These are phyloP conservation scores for Nannizziopsis arthrosporioides DNA, from an alignment of 2,329 filamentous ascomycete genomes.

Conservation along the genomic window DNA sequence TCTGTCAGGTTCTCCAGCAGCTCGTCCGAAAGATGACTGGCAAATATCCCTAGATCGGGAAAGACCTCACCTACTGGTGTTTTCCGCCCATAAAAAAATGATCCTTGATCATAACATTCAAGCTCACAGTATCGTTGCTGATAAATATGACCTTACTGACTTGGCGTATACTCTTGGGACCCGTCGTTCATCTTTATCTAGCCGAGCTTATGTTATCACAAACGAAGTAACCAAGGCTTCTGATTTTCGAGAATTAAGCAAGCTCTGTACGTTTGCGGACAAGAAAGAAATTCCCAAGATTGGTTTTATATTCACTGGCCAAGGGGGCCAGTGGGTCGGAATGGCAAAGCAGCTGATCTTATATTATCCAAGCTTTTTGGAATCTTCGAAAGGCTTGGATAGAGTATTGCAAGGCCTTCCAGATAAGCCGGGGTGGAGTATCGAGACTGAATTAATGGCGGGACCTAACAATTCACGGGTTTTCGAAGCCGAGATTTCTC, in stretches of 20 bases:
- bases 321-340: constrained; percentile 13
- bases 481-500: constrained; percentile 15
- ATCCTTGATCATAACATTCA: not conserved
- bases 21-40: not conserved
- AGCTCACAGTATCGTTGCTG: not conserved
- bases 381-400: not conserved
- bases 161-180: constrained; percentile 6
- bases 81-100: not conserved
- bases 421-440: not conserved
- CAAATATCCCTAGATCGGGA: not conserved
- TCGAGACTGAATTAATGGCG: not conserved
- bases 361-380: not conserved
- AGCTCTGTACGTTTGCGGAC: not conserved
- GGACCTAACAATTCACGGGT: constrained; percentile 6
- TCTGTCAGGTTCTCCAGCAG: not conserved
- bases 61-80: not conserved
- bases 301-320: constrained; percentile 15
- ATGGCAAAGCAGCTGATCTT: constrained; percentile 9
- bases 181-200: constrained; percentile 1
- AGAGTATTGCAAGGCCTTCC: not conserved
- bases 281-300: not conserved
- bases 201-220: not conserved
- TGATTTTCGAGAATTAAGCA: not conserved
- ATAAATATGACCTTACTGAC: not conserved
- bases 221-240: not conserved